Evolutionary conservation across 306 rosid species (phyloP), one percentile per base, ranked within the genome.

Genomic region (Dalbergia cultrata): DNA sequence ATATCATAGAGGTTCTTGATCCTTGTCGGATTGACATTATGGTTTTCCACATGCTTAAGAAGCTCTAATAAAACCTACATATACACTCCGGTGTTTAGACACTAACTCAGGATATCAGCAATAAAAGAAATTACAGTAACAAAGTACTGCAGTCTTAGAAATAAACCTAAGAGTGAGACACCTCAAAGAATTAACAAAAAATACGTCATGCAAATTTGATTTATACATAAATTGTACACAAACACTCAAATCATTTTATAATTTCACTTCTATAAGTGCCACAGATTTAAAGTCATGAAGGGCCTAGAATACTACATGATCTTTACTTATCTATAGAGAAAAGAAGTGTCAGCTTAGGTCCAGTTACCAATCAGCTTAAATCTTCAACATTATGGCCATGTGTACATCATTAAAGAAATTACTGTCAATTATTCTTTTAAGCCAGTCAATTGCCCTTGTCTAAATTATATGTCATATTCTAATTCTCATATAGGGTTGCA

Each of bases 61-160:
- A 92, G 84, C 90, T 89, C 92, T 82, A 92, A 73, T 69, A 90
- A 85, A 87, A 78, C 90, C 98, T 92, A 76, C 56, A 70, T 7
- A 81, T 63, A 45, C 13, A 70, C 68, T 70, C 61, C 45, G 22
- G 71, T 58, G 63, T 64, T 75, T 72, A 75, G 70, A 67, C 80
- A 70, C 22, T 47, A 64, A 41, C 52, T 81, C 54, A 59, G 44
- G 75, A 65, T 50, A 84, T 59, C 26, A 53, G 16, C 22, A n/a
- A 75, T 12, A 62, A 54, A 77, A 70, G 47, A 75, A 69, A 78
- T 41, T 37, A 67, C 76, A 73, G 44, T 19, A 69, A 67, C 7
- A 37, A 50, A 62, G 26, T n/a, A 13, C n/a, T 37, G 31, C 14
- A 18, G 19, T 12, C 62, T n/a, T 49, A 52, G 34, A 54, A 45